Evolutionary conservation across 2,329 filamentous ascomycete species (phyloP).

Genomic region (Whalleya microplaca): DNA sequence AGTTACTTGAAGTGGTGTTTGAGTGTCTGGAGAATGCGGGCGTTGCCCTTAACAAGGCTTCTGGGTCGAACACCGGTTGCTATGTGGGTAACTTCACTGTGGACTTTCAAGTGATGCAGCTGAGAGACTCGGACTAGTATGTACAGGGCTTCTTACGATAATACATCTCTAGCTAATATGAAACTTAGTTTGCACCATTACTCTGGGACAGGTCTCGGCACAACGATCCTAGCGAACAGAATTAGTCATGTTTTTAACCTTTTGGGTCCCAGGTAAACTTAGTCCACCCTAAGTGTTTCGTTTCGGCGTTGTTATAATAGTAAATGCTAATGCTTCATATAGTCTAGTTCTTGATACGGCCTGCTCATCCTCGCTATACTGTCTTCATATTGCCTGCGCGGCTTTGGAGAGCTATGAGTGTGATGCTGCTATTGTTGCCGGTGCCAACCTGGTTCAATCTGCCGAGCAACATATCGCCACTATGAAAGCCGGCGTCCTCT

Average conservation of each 20-base stretch:
- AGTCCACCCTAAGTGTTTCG: too few relatives aligned
- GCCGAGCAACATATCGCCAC: slow-evolving; percentile 1
- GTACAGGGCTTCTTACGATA: slow-evolving; percentile 11
- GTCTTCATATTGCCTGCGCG: slow-evolving; percentile 5
- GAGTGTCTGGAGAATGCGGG: not conserved
- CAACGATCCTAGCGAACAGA: slow-evolving; percentile 14
- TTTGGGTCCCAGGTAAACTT: not conserved
- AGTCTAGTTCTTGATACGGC: slow-evolving; percentile 8
- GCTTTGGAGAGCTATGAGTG: slow-evolving; percentile 9
- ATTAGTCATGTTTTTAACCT: slow-evolving; percentile 21
- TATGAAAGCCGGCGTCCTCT: slow-evolving; percentile 10
- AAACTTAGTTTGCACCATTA: slow-evolving; percentile 10
- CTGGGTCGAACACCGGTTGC: not conserved
- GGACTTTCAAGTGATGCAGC: slow-evolving; percentile 7
- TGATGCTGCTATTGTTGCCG: slow-evolving; percentile 13
- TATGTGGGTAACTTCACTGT: slow-evolving; percentile 16
- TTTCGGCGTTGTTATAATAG: too few relatives aligned
- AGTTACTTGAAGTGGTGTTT: not conserved
- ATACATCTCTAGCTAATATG: too few relatives aligned
- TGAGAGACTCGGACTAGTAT: slow-evolving; percentile 5
- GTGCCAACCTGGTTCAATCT: slow-evolving; percentile 1
- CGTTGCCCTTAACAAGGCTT: not conserved
- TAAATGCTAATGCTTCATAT: not conserved
- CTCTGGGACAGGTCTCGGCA: slow-evolving; percentile 10
- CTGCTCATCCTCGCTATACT: slow-evolving; percentile 12